Evolutionary conservation across 2,329 filamentous ascomycete species (phyloP), one percentile per base, ranked within the genome.

Genomic region (Cyphellophora attinorum): DNA sequence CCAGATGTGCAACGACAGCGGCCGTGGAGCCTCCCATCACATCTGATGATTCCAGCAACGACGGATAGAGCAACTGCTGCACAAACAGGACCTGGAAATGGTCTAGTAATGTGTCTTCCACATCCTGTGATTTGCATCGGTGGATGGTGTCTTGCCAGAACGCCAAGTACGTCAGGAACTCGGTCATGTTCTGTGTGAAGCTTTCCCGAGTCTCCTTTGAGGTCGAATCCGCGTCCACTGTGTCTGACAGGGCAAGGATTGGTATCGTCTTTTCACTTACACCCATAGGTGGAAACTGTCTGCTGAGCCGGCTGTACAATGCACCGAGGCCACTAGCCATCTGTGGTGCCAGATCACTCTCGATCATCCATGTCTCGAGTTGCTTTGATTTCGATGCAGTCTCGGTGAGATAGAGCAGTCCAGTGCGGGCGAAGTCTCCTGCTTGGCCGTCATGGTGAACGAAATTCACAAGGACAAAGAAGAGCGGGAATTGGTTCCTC

Each of bases 101-200:
- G 55, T 98, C 91, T 19, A 98, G 70, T 33, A 98, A 66, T 1
- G 88, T 95, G 46, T 85, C 85, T 55, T 89, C 91, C 48, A 98
- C 85, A 54, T 96, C 89, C 1, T 79, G 69, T 3, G 89, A 96
- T 50, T 79, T 78, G 62, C 91, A 98, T 59, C 96, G 89, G 56
- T 96, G 91, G 41, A 98, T 67, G 19, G 95, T 88, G 57, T 98
- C 91, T 61, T 98, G 91, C 91, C 91, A 98, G 54, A 98, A 98
- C 5, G 93, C 68, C 31, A 98, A 70, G 54, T 96, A 93, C 1
- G 91, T 94, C 27, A 98, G 69, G 52, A 98, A 98, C 0, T 88
- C 93, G 35, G 89, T 79, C 52, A 96, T 74, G 50, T 95, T 85
- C n/a, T 77, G 73, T 50, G 85, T 81, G 43, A 93, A 86, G 39